Conservation (phyloP, 2,329 filamentous ascomycete genomes). For the Didymella glomerata region DNA sequence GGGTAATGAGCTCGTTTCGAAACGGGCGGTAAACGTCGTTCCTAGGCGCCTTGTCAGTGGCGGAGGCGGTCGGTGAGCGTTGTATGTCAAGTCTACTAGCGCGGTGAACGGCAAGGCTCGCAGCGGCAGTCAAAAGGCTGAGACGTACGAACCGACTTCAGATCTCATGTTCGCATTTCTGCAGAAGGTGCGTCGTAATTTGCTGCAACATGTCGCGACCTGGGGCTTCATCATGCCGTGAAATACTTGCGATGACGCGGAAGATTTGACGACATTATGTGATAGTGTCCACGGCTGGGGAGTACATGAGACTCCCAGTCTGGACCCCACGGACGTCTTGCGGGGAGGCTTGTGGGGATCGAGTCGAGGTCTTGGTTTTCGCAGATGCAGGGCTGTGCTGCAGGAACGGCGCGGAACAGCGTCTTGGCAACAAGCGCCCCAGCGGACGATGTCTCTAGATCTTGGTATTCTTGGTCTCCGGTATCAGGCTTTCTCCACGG, state of each 20-base stretch:
- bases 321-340: not conserved
- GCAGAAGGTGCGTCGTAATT: too few relatives aligned
- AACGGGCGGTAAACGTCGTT: not conserved
- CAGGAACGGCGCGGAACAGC: constrained; percentile 4
- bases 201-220: too few relatives aligned
- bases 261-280: too few relatives aligned
- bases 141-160: not conserved
- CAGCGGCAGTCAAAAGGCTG: not conserved
- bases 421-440: constrained; percentile 1
- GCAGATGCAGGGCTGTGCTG: constrained; percentile 7
- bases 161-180: not conserved
- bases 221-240: too few relatives aligned
- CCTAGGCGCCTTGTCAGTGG: not conserved
- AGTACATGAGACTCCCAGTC: not conserved
- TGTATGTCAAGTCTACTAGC: not conserved
- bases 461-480: constrained; percentile 2
- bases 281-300: not conserved
- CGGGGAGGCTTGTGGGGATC: not conserved
- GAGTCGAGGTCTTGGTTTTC: not conserved
- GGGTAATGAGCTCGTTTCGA: not conserved
- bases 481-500: not conserved
- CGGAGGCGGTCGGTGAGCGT: not conserved
- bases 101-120: not conserved
- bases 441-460: not conserved
- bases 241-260: too few relatives aligned